These are phyloP conservation scores for Leccinum uliginosum DNA, from an alignment of 768 basidiomycete species.

Conservation along the genomic window DNA sequence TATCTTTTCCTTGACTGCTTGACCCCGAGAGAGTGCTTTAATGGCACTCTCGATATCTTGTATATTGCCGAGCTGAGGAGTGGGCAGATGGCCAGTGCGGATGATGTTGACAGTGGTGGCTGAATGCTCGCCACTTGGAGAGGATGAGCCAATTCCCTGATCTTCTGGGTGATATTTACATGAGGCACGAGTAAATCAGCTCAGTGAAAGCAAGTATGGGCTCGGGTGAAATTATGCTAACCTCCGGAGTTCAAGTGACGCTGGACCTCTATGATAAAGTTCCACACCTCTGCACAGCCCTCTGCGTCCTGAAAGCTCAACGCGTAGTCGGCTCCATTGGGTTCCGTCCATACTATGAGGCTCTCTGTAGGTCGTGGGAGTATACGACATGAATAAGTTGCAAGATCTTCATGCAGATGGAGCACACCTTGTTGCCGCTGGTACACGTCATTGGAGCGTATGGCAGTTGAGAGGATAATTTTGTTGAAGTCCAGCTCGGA, in stretches of 20 bases:
- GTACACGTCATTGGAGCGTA: conserved; percentile 80
- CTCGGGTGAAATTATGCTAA: conserved; percentile 34
- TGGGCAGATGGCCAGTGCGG: conserved; percentile 68
- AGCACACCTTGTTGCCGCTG: conserved; percentile 79
- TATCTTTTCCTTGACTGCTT: conserved; percentile 72
- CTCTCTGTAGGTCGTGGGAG: conserved; percentile 60
- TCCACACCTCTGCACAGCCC: conserved; percentile 96
- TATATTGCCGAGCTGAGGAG: conserved; percentile 73
- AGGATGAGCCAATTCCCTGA: conserved; percentile 48
- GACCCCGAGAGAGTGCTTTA: conserved; percentile 69
- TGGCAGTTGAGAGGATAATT: conserved; percentile 74
- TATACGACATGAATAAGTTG: conserved; percentile 6
- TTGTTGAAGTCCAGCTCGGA: conserved; percentile 69
- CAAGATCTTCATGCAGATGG: background rate
- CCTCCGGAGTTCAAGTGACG: conserved; percentile 69
- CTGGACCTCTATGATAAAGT: conserved; percentile 91
- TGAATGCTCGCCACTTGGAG: conserved; percentile 59
- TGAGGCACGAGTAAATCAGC: conserved; percentile 16
- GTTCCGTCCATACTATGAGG: conserved; percentile 98
- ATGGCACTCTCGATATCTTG: conserved; percentile 76
- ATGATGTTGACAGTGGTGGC: conserved; percentile 62
- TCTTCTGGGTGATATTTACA: conserved; percentile 36
- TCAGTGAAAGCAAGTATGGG: conserved; percentile 12
- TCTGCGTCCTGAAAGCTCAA: conserved; percentile 95
- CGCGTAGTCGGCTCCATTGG: conserved; percentile 90